phyloP scores from a whole-genome alignment of 2,329 filamentous ascomycete genomes.

The Phaeosphaeriaceae sp. region DNA sequence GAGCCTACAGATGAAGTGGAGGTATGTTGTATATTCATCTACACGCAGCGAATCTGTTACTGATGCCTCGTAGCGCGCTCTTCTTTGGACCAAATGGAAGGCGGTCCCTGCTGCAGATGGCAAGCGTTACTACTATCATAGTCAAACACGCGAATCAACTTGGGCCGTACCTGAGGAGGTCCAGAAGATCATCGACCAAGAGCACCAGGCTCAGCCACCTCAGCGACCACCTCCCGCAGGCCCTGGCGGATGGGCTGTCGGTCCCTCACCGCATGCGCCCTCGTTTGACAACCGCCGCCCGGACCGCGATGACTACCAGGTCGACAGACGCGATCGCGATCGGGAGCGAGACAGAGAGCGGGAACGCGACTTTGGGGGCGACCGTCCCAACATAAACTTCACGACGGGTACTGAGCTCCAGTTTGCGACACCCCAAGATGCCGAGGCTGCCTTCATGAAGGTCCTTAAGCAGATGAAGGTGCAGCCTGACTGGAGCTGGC shows the following conservation, averaged over 20 bases:
- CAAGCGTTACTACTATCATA: conserved; percentile 92
- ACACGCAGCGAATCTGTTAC: conserved; percentile 2
- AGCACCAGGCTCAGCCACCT: conserved; percentile 60
- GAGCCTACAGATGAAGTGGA: conserved; percentile 86
- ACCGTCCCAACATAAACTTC: conserved; percentile 41
- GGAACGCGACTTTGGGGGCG: conserved; percentile 56
- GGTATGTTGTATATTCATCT: conserved; percentile 57
- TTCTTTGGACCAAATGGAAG: conserved; percentile 87
- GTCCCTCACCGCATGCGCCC: conserved; percentile 53
- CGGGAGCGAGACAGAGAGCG: conserved; percentile 52
- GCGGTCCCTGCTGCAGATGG: conserved; percentile 84
- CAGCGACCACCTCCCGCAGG: conserved; percentile 48
- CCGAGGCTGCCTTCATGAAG: conserved; percentile 91
- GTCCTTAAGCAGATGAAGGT: conserved; percentile 84
- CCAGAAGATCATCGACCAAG: conserved; percentile 77
- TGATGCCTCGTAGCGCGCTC: conserved; percentile 68
- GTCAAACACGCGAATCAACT: conserved; percentile 86
- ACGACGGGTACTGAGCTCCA: conserved; percentile 61
- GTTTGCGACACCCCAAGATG: conserved; percentile 72
- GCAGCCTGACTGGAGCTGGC: conserved; percentile 91
- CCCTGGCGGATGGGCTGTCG: conserved; percentile 66
- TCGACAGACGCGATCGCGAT: conserved; percentile 20
- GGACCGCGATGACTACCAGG: conserved; percentile 30
- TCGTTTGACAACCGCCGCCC: conserved; percentile 48
- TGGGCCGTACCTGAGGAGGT: conserved; percentile 87